Base-by-base conservation (phyloP, 1,284 basidiomycete species). In the Tremellales sp. region DNA sequence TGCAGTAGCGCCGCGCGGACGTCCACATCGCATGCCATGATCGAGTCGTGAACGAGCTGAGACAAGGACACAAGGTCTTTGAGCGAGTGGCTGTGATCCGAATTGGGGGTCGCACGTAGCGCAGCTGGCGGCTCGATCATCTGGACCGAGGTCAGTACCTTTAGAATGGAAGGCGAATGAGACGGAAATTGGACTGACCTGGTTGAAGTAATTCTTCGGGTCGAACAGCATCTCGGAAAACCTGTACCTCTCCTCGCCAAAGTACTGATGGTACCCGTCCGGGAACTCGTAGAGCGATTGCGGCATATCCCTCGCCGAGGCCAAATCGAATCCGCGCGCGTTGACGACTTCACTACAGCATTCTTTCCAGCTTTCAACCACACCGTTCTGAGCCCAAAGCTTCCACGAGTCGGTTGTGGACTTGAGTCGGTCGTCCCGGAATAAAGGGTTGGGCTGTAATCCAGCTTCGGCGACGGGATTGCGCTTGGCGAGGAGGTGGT, bases 331-430 rank as follows among this genome's bases (percentile, higher is more conserved):
- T 4, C 62, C 61, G 29, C 57, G 50, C 24, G 51, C 50, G 39
- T 54, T 64, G 41, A 73, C 77, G 17, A 96, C 84, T 47, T 88
- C 89, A 13, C 83, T 86, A 33, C 89, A 84, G 55, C 84, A 85
- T 72, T 96, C 92, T 53, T 91, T 83, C 87, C 93, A 94, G 70
- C 92, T 89, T 51, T 97, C 92, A 4, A 96, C 84, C 62, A 97
- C 88, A 45, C 82, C 79, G 42, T 78, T 76, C 74, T 94, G 85
- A n/a, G 86, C 85, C 84, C 89, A 97, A 26, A 74, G 67, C 43
- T 80, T 80, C 86, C 89, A 97, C 45, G 80, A 85, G 1, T 83
- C 79, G 0, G 90, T 89, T 0, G 88, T 88, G 22, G 80, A 80
- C 3, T 78, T 60, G n/a, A 84, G 48, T 48, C 89, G 81, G 65